phyloP scores from a whole-genome alignment of 2,329 filamentous ascomycete species.

The Xylaria sp. region DNA sequence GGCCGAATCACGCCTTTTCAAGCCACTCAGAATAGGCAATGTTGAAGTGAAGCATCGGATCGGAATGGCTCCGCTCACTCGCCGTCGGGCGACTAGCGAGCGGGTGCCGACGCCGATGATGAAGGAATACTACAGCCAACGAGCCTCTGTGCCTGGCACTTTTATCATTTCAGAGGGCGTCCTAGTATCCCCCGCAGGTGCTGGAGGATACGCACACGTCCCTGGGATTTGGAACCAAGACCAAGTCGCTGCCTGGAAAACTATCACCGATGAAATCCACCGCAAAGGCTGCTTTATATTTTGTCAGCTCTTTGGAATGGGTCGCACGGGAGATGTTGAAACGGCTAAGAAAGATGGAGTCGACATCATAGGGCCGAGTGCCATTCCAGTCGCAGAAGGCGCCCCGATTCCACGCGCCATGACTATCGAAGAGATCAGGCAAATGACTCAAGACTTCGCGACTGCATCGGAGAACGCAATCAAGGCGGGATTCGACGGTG shows the following conservation, averaged over 20 bases:
- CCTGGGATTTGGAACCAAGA: constrained; percentile 64
- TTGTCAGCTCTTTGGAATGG: constrained; percentile 67
- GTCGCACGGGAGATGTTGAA: constrained; percentile 58
- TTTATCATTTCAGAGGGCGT: constrained; percentile 67
- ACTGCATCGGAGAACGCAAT: constrained; percentile 65
- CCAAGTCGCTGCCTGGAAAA: constrained; percentile 66
- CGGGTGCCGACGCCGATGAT: constrained; percentile 53
- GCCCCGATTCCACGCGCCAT: constrained; percentile 64
- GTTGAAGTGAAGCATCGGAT: constrained; percentile 42
- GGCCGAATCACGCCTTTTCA: constrained; percentile 42
- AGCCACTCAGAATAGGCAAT: constrained; percentile 44
- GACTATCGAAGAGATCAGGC: constrained; percentile 71
- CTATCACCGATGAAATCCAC: constrained; percentile 68
- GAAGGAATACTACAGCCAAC: constrained; percentile 47
- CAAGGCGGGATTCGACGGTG: constrained; percentile 69
- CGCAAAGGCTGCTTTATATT: constrained; percentile 66
- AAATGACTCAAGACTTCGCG: constrained; percentile 69
- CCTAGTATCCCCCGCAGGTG: constrained; percentile 57
- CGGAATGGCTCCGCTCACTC: constrained; percentile 61
- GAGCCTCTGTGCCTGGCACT: constrained; percentile 44
- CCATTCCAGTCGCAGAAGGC: constrained; percentile 45
- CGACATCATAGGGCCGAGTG: constrained; percentile 46
- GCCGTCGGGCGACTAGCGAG: constrained; percentile 57
- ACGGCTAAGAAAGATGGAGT: constrained; percentile 31
- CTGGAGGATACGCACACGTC: constrained; percentile 57